A percentile compares a stretch with the other conserved stretches of the same genome.
Conservation (phyloP, 768 basidiomycete species). For the Coprinellus micaceus region DNA sequence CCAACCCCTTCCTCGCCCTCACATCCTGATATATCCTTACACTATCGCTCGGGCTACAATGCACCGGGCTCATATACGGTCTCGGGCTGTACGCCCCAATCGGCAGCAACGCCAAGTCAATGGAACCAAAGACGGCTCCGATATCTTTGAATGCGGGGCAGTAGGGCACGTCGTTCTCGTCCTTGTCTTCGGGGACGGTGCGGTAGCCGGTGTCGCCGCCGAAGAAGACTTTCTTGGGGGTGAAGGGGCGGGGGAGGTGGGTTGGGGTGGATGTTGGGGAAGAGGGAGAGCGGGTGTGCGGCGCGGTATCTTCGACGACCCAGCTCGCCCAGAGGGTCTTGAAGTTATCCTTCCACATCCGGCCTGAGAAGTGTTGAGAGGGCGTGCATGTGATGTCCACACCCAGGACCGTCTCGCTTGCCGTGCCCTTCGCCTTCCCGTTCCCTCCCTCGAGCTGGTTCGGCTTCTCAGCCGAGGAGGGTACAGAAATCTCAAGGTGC, state of each 20-base stretch:
- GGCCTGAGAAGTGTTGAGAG: conserved; percentile 59
- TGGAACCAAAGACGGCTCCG: conserved; percentile 55
- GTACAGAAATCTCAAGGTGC: conserved; percentile 28
- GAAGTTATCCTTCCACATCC: conserved; percentile 47
- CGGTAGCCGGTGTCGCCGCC: conserved; percentile 70
- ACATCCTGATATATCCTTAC: conserved; percentile 66
- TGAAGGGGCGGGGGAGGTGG: too few relatives aligned
- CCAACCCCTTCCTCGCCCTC: conserved; percentile 54
- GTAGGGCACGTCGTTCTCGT: conserved; percentile 46
- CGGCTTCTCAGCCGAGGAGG: neutral
- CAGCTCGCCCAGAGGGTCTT: conserved; percentile 65
- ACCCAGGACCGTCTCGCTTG: conserved; percentile 9
- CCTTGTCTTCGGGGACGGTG: conserved; percentile 42
- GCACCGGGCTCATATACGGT: conserved; percentile 51
- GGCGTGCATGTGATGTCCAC: conserved; percentile 61
- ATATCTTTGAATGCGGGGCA: conserved; percentile 77
- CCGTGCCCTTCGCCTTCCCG: too few relatives aligned
- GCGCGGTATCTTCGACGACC: conserved; percentile 44
- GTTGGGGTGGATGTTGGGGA: too few relatives aligned
- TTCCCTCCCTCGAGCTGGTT: neutral
- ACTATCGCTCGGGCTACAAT: conserved; percentile 64
- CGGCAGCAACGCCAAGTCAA: conserved; percentile 69
- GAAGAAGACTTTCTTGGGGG: conserved; percentile 47
- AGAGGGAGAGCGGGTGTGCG: neutral
- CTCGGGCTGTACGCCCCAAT: conserved; percentile 62